Base-by-base conservation (phyloP, 768 basidiomycete genomes). In the Tephrocybe sp. region DNA sequence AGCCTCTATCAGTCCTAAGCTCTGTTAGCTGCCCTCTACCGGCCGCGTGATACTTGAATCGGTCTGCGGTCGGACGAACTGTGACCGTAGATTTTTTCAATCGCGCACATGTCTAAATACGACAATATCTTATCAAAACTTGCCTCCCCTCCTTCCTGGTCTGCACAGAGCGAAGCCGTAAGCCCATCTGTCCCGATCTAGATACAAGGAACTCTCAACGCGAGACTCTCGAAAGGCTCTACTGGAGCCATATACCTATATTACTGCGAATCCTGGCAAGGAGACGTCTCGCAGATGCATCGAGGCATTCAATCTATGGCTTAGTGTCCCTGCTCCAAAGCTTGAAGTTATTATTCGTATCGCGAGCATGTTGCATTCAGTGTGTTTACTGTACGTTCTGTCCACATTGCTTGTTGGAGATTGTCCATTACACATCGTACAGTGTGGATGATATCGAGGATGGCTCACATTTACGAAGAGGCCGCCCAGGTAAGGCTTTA, bases 381-480 rank as follows among this genome's bases (percentile, higher is more conserved):
- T 95, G 4, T 93, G 91, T 64, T 75, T 99, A 22, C 78, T 98
- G 95, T 94, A 59, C 61, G 79, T 66, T 35, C 12, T 25, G 36
- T 27, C 36, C 22, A 32, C 19, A 21, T 22, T 18, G 9, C 25
- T 35, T 25, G 15, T n/a, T 15, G 11, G 46, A n/a, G 34, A 39
- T 4, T 31, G 5, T 13, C 3, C 5, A 6, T 27, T n/a, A 5
- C 13, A 34, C 12, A n/a, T n/a, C 9, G 1, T 44, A 6, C 65
- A 97, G 93, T 65, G 81, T 97, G 54, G 94, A 97, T 62, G 94
- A 97, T 64, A 95, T 97, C 32, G 91, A 97, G 66, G 94, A 97
- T 55, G 89, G 88, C 49, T 89, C 90, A 0, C 89, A 92, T 57
- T 73, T 97, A 31, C 77, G 94, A 18, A 70, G 96, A 56, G 97